phyloP scores from a whole-genome alignment of 192 early-diverging fungal genomes.

The Podila horticola region DNA sequence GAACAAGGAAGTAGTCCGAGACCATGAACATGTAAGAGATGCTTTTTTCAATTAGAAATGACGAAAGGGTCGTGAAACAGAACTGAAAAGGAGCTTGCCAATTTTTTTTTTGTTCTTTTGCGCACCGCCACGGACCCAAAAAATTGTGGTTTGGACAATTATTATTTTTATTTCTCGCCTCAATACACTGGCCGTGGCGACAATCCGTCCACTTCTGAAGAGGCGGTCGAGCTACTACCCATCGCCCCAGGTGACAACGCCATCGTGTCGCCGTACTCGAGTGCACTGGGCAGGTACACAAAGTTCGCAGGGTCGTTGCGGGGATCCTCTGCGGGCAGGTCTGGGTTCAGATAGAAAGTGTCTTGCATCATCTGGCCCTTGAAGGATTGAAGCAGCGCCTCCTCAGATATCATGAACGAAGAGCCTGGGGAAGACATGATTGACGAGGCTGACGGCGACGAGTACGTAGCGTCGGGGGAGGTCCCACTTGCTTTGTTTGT shows the following conservation, averaged over 20 bases:
- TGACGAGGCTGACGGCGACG: slow-evolving; percentile 3
- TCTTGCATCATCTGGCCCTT: slow-evolving; percentile 22
- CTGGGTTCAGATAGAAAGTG: slow-evolving; percentile 10
- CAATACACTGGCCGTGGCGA: slow-evolving; percentile 20
- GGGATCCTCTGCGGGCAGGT: slow-evolving; percentile 19
- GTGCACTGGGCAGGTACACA: slow-evolving; percentile 21
- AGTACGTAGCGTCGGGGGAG: neutral
- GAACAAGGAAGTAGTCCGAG: no score
- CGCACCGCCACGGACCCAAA: no score
- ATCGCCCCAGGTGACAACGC: slow-evolving; percentile 8
- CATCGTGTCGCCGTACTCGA: slow-evolving; percentile 17
- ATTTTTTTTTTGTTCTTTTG: no score
- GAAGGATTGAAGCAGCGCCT: slow-evolving; percentile 8
- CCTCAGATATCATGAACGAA: slow-evolving; percentile 8
- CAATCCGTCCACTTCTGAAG: slow-evolving; percentile 23
- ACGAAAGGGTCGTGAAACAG: neutral
- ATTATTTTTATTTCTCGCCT: neutral
- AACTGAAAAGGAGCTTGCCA: no score
- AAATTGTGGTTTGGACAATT: neutral
- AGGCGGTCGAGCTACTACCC: slow-evolving; percentile 1
- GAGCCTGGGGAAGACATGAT: slow-evolving; percentile 3
- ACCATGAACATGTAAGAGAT: no score
- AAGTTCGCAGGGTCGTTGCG: slow-evolving; percentile 15
- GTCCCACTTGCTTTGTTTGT: neutral
- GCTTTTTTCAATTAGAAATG: no score